Conservation (phyloP, 352 stramenopile genomes). For the Elongisporangium prolatum region DNA sequence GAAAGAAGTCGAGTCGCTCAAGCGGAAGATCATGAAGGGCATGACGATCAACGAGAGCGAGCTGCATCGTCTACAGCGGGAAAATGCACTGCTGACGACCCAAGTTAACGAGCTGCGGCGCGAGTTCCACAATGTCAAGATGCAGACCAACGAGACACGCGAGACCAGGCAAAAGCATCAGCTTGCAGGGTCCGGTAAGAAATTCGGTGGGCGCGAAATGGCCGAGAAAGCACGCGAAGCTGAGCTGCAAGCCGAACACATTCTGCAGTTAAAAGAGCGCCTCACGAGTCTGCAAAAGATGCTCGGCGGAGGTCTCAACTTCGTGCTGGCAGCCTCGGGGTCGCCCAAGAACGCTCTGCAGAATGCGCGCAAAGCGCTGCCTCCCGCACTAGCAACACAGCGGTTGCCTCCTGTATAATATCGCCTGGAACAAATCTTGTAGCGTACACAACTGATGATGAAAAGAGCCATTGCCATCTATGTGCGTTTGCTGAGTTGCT, state of each 20-base stretch:
- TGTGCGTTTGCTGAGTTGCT: not conserved
- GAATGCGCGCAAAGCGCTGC: constrained; percentile 23
- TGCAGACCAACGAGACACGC: constrained; percentile 61
- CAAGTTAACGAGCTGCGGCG: constrained; percentile 82
- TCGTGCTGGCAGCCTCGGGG: constrained; percentile 34
- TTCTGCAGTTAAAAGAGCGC: constrained; percentile 64
- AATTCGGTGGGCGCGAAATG: constrained; percentile 16
- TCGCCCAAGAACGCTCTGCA: constrained; percentile 20
- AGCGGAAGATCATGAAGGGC: constrained; percentile 87
- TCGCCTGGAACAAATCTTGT: not conserved
- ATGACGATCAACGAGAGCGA: constrained; percentile 83
- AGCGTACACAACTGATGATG: not conserved
- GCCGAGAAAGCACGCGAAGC: constrained; percentile 57
- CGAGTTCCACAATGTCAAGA: constrained; percentile 76
- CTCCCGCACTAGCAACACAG: constrained; percentile 26
- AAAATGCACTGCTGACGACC: constrained; percentile 76
- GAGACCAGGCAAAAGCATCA: constrained; percentile 33
- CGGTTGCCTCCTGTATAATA: constrained; percentile 74
- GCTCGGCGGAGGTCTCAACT: constrained; percentile 47
- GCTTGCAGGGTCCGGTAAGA: not conserved
- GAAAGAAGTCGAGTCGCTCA: constrained; percentile 86
- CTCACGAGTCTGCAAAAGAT: constrained; percentile 62
- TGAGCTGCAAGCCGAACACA: constrained; percentile 68
- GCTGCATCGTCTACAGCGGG: constrained; percentile 69
- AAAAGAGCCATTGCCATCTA: not conserved